Conservation (phyloP, 1,139 yeast species). For the Starmera stellimalicola region DNA sequence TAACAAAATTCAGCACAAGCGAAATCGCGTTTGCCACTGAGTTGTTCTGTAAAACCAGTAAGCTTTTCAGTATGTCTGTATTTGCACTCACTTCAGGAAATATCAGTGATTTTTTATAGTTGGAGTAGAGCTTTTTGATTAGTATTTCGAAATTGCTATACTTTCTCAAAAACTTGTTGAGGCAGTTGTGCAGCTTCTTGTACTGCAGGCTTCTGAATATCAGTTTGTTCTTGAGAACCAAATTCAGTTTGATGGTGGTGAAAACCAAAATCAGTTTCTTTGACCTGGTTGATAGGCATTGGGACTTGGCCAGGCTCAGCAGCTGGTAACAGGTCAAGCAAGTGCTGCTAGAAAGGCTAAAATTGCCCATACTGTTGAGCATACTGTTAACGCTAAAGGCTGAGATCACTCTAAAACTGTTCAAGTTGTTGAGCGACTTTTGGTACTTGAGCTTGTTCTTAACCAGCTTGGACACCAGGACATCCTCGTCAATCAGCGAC, state of each 20-base stretch:
- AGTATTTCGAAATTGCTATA: not conserved
- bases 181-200: not conserved
- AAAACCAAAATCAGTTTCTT: not conserved
- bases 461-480: constrained; percentile 16
- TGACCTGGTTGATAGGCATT: not conserved
- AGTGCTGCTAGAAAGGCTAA: too few species aligned
- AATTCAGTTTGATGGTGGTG: not conserved
- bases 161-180: not conserved
- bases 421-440: not conserved
- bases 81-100: too few species aligned
- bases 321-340: too few species aligned
- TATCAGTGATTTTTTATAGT: not conserved
- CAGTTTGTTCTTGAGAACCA: not conserved
- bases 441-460: constrained; percentile 5
- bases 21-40: constrained; percentile 19
- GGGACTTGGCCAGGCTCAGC: too few species aligned
- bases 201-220: not conserved
- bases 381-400: not conserved
- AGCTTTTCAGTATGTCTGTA: constrained; percentile 23
- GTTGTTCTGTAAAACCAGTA: constrained; percentile 16
- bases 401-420: not conserved
- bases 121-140: not conserved
- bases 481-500: constrained; percentile 28
- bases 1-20: constrained; percentile 21
- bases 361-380: not conserved